Evolutionary conservation across 768 basidiomycete species (phyloP).

Genomic region (Porphyrellus cyaneotinctus): DNA sequence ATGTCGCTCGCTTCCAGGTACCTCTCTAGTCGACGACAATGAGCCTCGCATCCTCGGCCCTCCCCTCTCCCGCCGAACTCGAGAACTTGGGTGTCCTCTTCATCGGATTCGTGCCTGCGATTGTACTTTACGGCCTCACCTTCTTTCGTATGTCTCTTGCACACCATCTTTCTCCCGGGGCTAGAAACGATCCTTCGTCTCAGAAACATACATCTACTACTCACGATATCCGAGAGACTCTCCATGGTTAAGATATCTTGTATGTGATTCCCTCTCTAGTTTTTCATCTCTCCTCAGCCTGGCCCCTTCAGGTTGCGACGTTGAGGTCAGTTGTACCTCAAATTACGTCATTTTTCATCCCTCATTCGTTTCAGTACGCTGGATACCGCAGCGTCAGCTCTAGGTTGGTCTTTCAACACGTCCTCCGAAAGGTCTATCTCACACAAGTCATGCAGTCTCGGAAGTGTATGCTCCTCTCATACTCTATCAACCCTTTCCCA

Average conservation of each 20-base stretch:
- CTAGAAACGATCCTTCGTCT: not conserved
- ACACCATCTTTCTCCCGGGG: not conserved
- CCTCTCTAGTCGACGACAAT: constrained; percentile 10
- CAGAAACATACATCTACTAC: constrained; percentile 31
- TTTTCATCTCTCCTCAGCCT: not conserved
- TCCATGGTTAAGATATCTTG: constrained; percentile 19
- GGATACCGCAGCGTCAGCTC: constrained; percentile 24
- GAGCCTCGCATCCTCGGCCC: constrained; percentile 5
- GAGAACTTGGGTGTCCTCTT: constrained; percentile 28
- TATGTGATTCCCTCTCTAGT: constrained; percentile 1
- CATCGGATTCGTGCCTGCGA: constrained; percentile 25
- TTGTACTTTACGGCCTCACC: constrained; percentile 31
- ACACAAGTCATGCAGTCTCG: constrained; percentile 17
- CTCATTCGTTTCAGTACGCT: constrained; percentile 12
- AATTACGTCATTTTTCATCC: not conserved
- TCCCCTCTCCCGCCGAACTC: constrained; percentile 17
- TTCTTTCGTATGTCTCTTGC: constrained; percentile 28
- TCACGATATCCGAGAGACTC: constrained; percentile 24
- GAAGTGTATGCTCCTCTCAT: constrained; percentile 20
- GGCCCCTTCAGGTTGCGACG: constrained; percentile 16
- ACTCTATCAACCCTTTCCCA: constrained; percentile 5
- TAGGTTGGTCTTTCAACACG: constrained; percentile 16
- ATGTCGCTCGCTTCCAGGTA: not conserved
- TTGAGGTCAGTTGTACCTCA: constrained; percentile 14
- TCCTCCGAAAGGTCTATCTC: constrained; percentile 1